A percentile compares a stretch with the other conserved stretches of the same genome.
Evolutionary conservation across 352 stramenopile genomes (phyloP).

Genomic region (Albugo candida): DNA sequence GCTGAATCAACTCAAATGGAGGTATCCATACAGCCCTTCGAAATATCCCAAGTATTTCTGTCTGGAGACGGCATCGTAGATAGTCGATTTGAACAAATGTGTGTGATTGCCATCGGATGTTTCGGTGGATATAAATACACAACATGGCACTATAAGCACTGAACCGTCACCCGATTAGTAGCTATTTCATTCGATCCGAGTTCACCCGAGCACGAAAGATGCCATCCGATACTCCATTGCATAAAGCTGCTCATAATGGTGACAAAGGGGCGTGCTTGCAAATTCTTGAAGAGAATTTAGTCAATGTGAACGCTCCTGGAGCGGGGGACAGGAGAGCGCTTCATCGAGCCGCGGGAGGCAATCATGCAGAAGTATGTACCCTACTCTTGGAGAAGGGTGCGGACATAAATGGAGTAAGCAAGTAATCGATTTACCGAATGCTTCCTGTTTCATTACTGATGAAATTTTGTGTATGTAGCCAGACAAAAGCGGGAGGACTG

Average conservation of each 20-base stretch:
- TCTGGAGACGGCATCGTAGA: not conserved
- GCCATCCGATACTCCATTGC: constrained; percentile 76
- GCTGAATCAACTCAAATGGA: no score
- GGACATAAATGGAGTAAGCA: constrained; percentile 61
- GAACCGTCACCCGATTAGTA: no score
- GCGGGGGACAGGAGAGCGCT: constrained; percentile 73
- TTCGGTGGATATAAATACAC: constrained; percentile 1
- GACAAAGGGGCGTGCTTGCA: constrained; percentile 75
- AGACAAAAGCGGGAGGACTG: constrained; percentile 84
- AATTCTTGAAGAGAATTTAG: constrained; percentile 74
- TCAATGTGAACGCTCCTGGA: constrained; percentile 74
- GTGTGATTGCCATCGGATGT: constrained; percentile 1
- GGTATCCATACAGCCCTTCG: no score
- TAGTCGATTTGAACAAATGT: constrained; percentile 1
- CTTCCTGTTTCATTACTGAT: constrained; percentile 1
- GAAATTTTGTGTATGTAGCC: constrained; percentile 18
- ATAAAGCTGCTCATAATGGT: constrained; percentile 82
- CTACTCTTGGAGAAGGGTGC: constrained; percentile 72
- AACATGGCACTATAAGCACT: no score
- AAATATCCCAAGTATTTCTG: no score
- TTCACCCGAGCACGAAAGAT: constrained; percentile 12
- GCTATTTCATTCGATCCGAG: no score
- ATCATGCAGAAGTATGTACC: constrained; percentile 78
- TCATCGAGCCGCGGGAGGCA: constrained; percentile 73
- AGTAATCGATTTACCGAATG: constrained; percentile 1